Evolutionary conservation across 1,284 basidiomycete genomes (phyloP).

Genomic region (Sporisorium reilianum): DNA sequence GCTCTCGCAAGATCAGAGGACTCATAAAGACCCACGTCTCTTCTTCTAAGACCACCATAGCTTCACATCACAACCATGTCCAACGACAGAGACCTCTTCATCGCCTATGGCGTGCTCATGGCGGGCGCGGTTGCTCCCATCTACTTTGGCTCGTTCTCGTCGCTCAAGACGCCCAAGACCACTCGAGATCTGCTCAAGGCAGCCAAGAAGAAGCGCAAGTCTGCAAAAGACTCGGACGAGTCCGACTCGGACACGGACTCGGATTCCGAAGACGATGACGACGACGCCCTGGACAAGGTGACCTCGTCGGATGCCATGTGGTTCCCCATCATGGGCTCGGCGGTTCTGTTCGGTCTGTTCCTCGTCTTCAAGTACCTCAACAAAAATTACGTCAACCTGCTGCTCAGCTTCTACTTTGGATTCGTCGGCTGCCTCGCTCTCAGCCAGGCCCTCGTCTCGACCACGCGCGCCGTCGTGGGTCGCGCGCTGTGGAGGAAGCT

Average conservation of each 20-base stretch:
- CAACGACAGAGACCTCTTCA: conserved; percentile 50
- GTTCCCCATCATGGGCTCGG: conserved; percentile 65
- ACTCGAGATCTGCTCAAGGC: conserved; percentile 55
- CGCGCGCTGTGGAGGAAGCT: conserved; percentile 51
- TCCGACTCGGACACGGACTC: conserved; percentile 28
- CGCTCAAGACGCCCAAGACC: conserved; percentile 61
- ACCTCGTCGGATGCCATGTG: conserved; percentile 64
- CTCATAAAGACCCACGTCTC: neutral
- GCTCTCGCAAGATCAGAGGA: neutral
- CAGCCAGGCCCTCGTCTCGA: conserved; percentile 42
- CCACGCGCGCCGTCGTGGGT: conserved; percentile 28
- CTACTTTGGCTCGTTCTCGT: conserved; percentile 60
- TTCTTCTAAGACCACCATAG: neutral
- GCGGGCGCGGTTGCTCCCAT: conserved; percentile 57
- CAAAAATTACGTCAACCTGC: conserved; percentile 59
- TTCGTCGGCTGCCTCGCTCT: conserved; percentile 61
- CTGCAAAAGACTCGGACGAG: conserved; percentile 13
- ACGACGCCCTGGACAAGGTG: conserved; percentile 51
- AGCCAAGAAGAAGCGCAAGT: conserved; percentile 33
- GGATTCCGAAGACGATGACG: conserved; percentile 56
- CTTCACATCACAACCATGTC: conserved; percentile 22
- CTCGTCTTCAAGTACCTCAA: conserved; percentile 66
- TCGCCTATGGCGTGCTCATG: conserved; percentile 62
- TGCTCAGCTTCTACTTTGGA: conserved; percentile 66
- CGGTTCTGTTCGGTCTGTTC: conserved; percentile 61